Conservation (phyloP, 148 eudicot species). For the Agrostemma githago region DNA sequence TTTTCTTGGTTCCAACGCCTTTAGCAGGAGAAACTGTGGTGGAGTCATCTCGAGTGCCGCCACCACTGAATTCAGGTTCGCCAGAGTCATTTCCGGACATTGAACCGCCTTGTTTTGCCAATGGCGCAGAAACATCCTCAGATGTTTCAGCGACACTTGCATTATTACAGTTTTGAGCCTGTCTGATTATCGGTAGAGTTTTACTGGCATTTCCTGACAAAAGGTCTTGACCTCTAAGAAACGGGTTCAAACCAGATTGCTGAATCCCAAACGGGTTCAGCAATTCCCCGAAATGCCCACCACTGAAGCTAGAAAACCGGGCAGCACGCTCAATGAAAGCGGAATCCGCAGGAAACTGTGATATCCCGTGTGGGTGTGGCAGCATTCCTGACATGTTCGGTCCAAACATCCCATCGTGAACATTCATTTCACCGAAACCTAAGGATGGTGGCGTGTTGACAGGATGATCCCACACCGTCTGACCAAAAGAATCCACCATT, state of each 20-base stretch:
- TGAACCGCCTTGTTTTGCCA: constrained; percentile 40
- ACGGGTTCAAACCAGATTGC: constrained; percentile 37
- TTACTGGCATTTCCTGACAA: constrained; percentile 32
- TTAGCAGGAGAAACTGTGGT: constrained; percentile 41
- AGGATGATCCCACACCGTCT: constrained; percentile 63
- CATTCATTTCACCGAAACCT: constrained; percentile 56
- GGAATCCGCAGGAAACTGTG: constrained; percentile 82
- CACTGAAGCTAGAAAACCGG: constrained; percentile 75
- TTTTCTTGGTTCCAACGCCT: constrained; percentile 57
- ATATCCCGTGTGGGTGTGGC: constrained; percentile 60
- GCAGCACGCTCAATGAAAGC: constrained; percentile 95
- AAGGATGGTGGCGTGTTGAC: constrained; percentile 35
- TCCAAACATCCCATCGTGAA: constrained; percentile 46
- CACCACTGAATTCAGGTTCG: constrained; percentile 57
- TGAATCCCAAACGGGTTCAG: constrained; percentile 54
- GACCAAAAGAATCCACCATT: constrained; percentile 57
- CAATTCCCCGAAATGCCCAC: constrained; percentile 60
- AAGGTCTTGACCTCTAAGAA: constrained; percentile 42
- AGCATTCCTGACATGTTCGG: constrained; percentile 47
- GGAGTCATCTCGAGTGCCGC: constrained; percentile 44
- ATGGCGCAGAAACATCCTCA: constrained; percentile 37
- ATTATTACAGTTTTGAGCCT: constrained; percentile 38
- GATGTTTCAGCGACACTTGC: constrained; percentile 37
- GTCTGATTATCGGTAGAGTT: constrained; percentile 30
- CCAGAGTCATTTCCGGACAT: constrained; percentile 50